Evolutionary conservation across 768 basidiomycete genomes (phyloP), one percentile per base, ranked within the genome.

Genomic region (Trametes coccinea): DNA sequence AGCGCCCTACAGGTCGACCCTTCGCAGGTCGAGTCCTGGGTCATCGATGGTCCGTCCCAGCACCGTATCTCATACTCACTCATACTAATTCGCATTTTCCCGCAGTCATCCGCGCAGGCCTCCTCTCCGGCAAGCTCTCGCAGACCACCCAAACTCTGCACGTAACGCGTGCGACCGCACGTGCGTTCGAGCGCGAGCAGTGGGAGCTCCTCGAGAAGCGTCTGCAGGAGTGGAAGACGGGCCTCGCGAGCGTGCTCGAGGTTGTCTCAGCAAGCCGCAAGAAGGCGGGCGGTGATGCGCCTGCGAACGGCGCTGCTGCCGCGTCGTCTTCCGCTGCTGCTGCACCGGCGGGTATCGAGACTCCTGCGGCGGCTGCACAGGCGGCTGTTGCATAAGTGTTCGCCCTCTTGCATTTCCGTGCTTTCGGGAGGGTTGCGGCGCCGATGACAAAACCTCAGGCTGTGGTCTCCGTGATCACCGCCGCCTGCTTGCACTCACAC

Each of bases 51-150:
- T 93, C 69, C 62, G 79, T 65, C 11, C 33, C 48, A 56, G 55
- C 7, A 17, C 53, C 47, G 2, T 11, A n/a, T 43, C 16, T 2
- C 22, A 31, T n/a, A 33, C 13, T 1, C 7, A 39, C 37, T 47
- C 34, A 51, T 27, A 22, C 22, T 22, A 22, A 22, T 22, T 22
- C 22, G 22, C 3, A 33, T 37, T 45, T 5, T 34, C n/a, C 53
- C 49, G 13, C 66, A 93, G 93, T 89, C 58, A 93, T 95, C 66
- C 90, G 93, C 56, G 82, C 86, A 2, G 87, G 89, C 30, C 82
- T 95, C 47, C 72, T 94, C 34, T 84, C 86, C 53, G 93, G 89
- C 40, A 93, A 92, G 72, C 86, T 95, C 51, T 90, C 91, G 1
- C 93, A 95, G 71, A 84, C 86, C 1, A 80, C 85, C 8, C 87